phyloP scores from a whole-genome alignment of 1,139 yeast species.

The Meyerozyma elateridarum region DNA sequence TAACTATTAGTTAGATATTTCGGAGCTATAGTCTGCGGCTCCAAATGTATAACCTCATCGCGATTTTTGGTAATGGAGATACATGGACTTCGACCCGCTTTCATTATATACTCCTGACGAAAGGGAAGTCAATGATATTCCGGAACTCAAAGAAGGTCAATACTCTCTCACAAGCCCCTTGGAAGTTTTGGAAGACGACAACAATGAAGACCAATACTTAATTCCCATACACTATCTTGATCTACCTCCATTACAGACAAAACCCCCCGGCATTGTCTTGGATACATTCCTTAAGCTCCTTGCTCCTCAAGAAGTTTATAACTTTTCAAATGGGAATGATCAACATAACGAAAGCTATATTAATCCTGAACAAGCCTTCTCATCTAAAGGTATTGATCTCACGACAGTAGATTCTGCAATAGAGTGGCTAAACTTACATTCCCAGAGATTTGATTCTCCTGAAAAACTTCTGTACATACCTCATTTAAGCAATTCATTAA shows the following conservation, averaged over 20 bases:
- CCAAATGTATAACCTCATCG: no score
- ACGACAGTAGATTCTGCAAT: conserved; percentile 21
- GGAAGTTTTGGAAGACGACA: conserved; percentile 1
- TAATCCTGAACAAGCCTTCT: conserved; percentile 17
- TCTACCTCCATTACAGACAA: conserved; percentile 47
- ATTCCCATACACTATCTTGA: conserved; percentile 57
- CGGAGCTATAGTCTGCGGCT: no score
- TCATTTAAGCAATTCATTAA: conserved; percentile 21
- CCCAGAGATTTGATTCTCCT: conserved; percentile 29
- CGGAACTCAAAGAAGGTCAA: conserved; percentile 1
- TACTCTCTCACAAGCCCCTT: neutral
- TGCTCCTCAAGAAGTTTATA: conserved; percentile 47
- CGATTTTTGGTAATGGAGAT: no score
- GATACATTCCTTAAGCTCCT: conserved; percentile 44
- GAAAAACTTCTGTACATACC: conserved; percentile 25
- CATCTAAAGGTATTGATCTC: conserved; percentile 22
- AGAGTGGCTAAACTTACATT: conserved; percentile 36
- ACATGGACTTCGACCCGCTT: conserved; percentile 43
- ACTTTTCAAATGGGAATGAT: conserved; percentile 40
- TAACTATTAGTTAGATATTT: no score
- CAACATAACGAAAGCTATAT: conserved; percentile 7
- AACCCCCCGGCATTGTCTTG: conserved; percentile 50
- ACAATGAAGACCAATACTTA: conserved; percentile 6
- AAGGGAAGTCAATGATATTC: neutral
- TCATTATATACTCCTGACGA: conserved; percentile 31